Base-by-base conservation (phyloP, 495 filamentous ascomycete species). In the Thermochaetoides thermophila region DNA sequence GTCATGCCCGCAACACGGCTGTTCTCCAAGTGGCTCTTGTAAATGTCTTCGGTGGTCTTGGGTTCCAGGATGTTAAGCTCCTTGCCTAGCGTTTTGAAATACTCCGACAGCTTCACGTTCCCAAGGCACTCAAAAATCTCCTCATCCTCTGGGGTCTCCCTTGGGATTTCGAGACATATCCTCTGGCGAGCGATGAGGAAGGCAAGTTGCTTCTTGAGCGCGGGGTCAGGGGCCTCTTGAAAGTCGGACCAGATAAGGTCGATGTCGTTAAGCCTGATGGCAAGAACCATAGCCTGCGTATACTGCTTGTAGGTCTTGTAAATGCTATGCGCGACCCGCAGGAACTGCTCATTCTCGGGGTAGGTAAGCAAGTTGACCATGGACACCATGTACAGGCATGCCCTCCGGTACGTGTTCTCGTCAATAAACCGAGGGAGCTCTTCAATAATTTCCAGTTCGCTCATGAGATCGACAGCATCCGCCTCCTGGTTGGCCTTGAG, bases 301-400 rank as follows among this genome's bases (percentile, higher is more conserved):
- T 85, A 73, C 52, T 92, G 81, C 41, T 87, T 79, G 66, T 92
- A 91, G 34, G 76, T 70, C 42, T 78, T 80, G 61, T 99, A 99
- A 53, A 96, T 91, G 34, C 69, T 66, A 57, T 95, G 87, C 31
- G 85, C 86, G 1, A 85, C 86, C 27, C 68, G 69, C 38, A 99
- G 78, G 59, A 96, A 96, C 52, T 78, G 74, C 50, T 94, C 78
- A 51, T 96, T 92, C 61, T 99, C 89, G 18, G 89, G 89, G 50
- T 86, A 94, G 7, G 91, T 95, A 50, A 99, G 73, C 11, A 96
- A 73, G 44, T 87, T 89, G 32, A 99, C 89, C 84, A 96, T 96
- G 65, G 81, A 92, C 45, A 94, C 84, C 77, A 99, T 93, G 56
- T 99, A 99, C 44, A 99, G 56, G 60, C 87, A 95, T 35, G 94